Base-by-base conservation (phyloP, 306 rosid species). In the Lathyrus aphaca region DNA sequence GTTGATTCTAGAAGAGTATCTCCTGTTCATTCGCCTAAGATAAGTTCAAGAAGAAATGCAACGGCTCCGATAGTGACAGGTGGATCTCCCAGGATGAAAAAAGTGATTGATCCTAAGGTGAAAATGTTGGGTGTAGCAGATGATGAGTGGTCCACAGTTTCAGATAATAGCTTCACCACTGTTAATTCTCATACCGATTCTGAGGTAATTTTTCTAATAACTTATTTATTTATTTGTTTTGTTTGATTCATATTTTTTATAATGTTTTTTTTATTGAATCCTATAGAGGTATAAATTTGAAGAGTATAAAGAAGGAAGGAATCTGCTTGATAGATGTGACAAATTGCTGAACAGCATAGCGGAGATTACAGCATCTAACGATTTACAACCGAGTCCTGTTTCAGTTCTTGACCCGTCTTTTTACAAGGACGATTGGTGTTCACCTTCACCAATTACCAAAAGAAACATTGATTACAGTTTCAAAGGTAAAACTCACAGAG, bases 371-470 rank as follows among this genome's bases (percentile, higher is more conserved):
- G 79, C 88, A 2, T 76, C 81, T 23, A 74, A 80, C 81, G 97
- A 89, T 92, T 72, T 88, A 77, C 97, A 88, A 78, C 95, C 99
- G 75, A 94, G 99, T 83, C 99, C 99, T 0, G 92, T 91, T 61
- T 94, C 99, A 12, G 99, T 94, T 2, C 92, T 94, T 0, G 97
- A 94, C 89, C 75, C 97, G 27, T 87, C 95, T 10, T 89, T 91
- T 68, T 83, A 89, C 91, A 88, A 83, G 76, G 99, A 94, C 54
- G 99, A 91, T 42, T 94, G 86, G 57, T 73, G 69, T 1, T 87
- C 95, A 35, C 97, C 97, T 61, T 94, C 99, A 17, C 97, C 97
- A 0, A 82, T 91, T 14, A 81, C 89, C 77, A 94, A 91, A 79
- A 92, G 99, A 23, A 76, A 85, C 86, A 82, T 94, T 60, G 88